Conservation (phyloP, 2,329 filamentous ascomycete species). For the Thelonectria rubi region DNA sequence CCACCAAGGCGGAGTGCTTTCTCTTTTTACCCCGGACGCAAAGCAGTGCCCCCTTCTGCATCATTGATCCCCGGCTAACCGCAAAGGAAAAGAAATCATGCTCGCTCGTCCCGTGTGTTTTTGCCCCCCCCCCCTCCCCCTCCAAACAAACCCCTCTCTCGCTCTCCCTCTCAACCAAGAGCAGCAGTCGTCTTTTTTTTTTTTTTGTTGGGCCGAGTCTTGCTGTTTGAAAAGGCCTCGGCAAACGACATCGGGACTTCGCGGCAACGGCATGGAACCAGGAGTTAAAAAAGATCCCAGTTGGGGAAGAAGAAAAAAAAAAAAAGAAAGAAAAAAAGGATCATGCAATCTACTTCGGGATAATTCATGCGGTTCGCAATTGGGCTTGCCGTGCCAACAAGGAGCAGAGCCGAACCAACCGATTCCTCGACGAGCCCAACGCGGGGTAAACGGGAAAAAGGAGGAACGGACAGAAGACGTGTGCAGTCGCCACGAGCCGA, state of each 20-base stretch:
- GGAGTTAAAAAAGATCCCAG: background rate
- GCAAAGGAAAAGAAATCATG: background rate
- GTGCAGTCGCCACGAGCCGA: too few relatives aligned
- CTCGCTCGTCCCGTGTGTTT: background rate
- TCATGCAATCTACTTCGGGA: conserved; percentile 4
- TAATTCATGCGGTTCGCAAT: conserved; percentile 16
- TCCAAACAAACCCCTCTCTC: background rate
- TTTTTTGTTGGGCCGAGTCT: conserved; percentile 3
- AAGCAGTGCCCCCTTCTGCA: background rate
- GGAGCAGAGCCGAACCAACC: background rate
- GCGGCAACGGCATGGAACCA: conserved; percentile 6
- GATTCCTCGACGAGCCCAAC: background rate
- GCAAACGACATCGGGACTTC: conserved; percentile 19
- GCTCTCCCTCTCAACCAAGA: too few relatives aligned
- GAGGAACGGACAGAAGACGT: too few relatives aligned
- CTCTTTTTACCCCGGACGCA: conserved; percentile 15
- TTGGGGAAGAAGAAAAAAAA: background rate
- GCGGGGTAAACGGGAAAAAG: background rate
- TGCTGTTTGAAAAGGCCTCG: background rate
- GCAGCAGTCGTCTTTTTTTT: background rate
- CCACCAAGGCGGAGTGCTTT: conserved; percentile 15
- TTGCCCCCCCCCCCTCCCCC: background rate
- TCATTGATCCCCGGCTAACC: conserved; percentile 18
- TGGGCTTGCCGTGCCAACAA: background rate
- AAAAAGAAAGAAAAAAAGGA: background rate